These are phyloP conservation scores for Marasmius tenuissimus DNA, from an alignment of 1,284 basidiomycete species.

Conservation along the genomic window DNA sequence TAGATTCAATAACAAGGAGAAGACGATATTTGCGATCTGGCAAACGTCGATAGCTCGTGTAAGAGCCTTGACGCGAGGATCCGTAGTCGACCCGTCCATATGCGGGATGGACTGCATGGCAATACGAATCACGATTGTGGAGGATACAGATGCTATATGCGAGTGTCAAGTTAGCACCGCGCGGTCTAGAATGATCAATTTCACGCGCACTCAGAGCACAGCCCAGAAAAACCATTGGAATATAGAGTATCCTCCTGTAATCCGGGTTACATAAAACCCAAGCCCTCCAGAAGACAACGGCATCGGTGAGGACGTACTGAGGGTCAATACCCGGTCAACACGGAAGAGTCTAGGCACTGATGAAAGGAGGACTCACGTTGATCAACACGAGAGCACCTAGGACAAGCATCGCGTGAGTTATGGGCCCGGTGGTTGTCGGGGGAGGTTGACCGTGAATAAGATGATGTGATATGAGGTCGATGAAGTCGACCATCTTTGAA, in stretches of 20 bases:
- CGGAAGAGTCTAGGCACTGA: not conserved
- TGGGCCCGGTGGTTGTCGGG: not conserved
- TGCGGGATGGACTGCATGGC: not conserved
- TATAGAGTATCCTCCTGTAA: not conserved
- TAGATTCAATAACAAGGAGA: constrained; percentile 1
- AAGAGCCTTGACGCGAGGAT: not conserved
- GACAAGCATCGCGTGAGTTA: constrained; percentile 9
- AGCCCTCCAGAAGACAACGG: not conserved
- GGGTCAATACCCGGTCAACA: not conserved
- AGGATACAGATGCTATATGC: not conserved
- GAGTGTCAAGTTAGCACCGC: not conserved
- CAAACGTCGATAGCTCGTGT: constrained; percentile 2
- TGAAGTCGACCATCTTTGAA: constrained; percentile 12
- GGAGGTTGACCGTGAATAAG: constrained; percentile 1
- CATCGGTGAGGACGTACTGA: constrained; percentile 3
- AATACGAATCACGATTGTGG: not conserved
- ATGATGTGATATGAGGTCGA: constrained; percentile 9
- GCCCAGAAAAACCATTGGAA: not conserved
- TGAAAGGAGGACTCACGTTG: constrained; percentile 12
- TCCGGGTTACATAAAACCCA: constrained; percentile 1
- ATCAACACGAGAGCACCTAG: constrained; percentile 19
- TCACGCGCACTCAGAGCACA: not conserved
- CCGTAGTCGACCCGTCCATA: not conserved
- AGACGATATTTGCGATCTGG: not conserved
- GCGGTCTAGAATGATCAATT: not conserved